Percentiles rank a stretch among this genome's conserved stretches.
These are phyloP conservation scores for Hippophae gyantsensis DNA, from an alignment of 306 rosid species.

Conservation along the genomic window DNA sequence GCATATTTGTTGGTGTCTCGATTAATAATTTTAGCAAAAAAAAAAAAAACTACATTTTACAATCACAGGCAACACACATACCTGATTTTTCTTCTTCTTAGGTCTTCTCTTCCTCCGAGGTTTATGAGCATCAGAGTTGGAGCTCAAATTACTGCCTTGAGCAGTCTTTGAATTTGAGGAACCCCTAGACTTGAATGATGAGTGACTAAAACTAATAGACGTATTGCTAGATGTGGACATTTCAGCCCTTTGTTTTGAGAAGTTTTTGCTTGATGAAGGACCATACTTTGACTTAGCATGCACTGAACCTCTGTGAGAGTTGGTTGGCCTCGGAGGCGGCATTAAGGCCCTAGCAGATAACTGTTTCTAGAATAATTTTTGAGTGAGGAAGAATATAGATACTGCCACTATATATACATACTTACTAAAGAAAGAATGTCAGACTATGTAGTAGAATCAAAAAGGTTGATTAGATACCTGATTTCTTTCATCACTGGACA, in stretches of 20 bases:
- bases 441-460: not conserved
- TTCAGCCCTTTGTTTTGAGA: slow-evolving; percentile 36
- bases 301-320: slow-evolving; percentile 23
- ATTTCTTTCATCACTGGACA: slow-evolving; percentile 95
- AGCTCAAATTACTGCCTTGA: slow-evolving; percentile 83
- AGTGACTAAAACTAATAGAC: slow-evolving; percentile 57
- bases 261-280: slow-evolving; percentile 66
- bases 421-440: no score
- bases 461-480: slow-evolving; percentile 45
- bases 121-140: slow-evolving; percentile 96
- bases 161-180: slow-evolving; percentile 66
- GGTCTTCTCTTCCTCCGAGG: slow-evolving; percentile 92
- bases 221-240: slow-evolving; percentile 60
- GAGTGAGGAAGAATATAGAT: slow-evolving; percentile 7
- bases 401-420: not conserved
- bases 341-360: slow-evolving; percentile 88
- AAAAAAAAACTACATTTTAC: not conserved
- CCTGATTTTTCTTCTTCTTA: slow-evolving; percentile 88
- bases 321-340: slow-evolving; percentile 88
- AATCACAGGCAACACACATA: slow-evolving; percentile 23
- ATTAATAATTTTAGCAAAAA: no score
- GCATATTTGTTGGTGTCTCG: no score
- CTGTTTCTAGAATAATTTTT: slow-evolving; percentile 53
- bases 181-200: slow-evolving; percentile 48
- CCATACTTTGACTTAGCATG: slow-evolving; percentile 46